Evolutionary conservation across 805 yeast genomes (phyloP).

Genomic region (Millerozyma acaciae): DNA sequence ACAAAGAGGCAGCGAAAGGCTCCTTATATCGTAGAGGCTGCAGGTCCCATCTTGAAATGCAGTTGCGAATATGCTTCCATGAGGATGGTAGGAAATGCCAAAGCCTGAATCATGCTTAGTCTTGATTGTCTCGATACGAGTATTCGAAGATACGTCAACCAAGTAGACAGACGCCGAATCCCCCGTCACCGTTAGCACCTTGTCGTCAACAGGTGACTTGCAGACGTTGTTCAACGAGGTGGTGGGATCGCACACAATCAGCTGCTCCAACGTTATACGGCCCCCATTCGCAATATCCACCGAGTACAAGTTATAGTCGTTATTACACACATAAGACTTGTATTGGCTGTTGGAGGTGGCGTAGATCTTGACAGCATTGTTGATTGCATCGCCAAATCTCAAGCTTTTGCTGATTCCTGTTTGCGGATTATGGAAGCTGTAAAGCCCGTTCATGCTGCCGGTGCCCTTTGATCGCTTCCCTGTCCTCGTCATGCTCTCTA

Average conservation of each 20-base stretch:
- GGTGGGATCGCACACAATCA: conserved; percentile 47
- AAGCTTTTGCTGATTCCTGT: conserved; percentile 47
- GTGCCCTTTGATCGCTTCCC: conserved; percentile 5
- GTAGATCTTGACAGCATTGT: conserved; percentile 67
- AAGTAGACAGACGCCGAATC: conserved; percentile 68
- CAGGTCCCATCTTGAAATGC: conserved; percentile 86
- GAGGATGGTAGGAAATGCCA: conserved; percentile 74
- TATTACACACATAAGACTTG: conserved; percentile 72
- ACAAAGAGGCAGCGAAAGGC: conserved; percentile 47
- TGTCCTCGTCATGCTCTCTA: conserved; percentile 18
- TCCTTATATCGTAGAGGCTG: conserved; percentile 71
- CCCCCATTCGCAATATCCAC: conserved; percentile 54
- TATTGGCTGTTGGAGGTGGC: conserved; percentile 37
- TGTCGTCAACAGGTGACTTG: conserved; percentile 45
- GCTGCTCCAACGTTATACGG: conserved; percentile 35
- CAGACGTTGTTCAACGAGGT: conserved; percentile 75
- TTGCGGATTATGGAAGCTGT: conserved; percentile 52
- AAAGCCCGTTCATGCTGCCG: conserved; percentile 53
- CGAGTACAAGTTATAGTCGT: conserved; percentile 68
- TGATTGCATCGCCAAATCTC: conserved; percentile 75
- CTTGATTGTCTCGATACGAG: conserved; percentile 38
- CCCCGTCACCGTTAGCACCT: conserved; percentile 57
- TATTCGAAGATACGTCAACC: conserved; percentile 37
- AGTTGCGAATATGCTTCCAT: conserved; percentile 69
- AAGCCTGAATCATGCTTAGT: conserved; percentile 77